Evolutionary conservation across 2,329 filamentous ascomycete genomes (phyloP).

Genomic region (Fusarium phyllophilum): DNA sequence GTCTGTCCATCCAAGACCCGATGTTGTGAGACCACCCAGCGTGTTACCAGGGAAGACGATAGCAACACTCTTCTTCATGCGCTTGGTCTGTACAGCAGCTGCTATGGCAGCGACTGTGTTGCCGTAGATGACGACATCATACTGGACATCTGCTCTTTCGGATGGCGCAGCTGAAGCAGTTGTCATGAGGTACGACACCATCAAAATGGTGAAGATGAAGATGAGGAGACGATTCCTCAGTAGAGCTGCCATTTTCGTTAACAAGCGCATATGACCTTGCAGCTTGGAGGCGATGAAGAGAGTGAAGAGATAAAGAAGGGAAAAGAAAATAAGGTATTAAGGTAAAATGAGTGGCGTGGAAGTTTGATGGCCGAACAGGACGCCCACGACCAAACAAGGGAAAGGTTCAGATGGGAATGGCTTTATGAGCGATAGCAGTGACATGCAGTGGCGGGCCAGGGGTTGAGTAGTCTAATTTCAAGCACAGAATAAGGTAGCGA

Average conservation of each 20-base stretch:
- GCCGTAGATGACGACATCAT: slow-evolving; percentile 39
- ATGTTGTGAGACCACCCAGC: slow-evolving; percentile 32
- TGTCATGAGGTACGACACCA: slow-evolving; percentile 29
- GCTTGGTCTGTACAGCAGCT: slow-evolving; percentile 29
- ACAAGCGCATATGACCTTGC: neutral
- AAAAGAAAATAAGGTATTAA: neutral
- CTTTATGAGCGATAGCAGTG: neutral
- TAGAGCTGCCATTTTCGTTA: slow-evolving; percentile 20
- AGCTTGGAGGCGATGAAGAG: neutral
- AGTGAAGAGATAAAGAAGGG: neutral
- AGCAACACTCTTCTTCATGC: slow-evolving; percentile 35
- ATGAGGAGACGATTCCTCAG: slow-evolving; percentile 18
- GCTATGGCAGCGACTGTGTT: slow-evolving; percentile 37
- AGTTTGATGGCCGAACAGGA: neutral
- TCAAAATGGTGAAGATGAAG: slow-evolving; percentile 25
- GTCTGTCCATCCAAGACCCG: slow-evolving; percentile 36
- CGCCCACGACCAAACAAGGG: neutral
- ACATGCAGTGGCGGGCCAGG: neutral
- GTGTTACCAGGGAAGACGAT: slow-evolving; percentile 32
- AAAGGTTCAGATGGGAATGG: neutral
- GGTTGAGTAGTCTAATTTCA: neutral
- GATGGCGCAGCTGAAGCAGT: slow-evolving; percentile 17
- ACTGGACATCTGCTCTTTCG: slow-evolving; percentile 16
- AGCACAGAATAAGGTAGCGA: neutral
- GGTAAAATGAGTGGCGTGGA: slow-evolving; percentile 6